Conservation (phyloP, 2,329 filamentous ascomycete genomes). For the Pseudogymnoascus sp. region DNA sequence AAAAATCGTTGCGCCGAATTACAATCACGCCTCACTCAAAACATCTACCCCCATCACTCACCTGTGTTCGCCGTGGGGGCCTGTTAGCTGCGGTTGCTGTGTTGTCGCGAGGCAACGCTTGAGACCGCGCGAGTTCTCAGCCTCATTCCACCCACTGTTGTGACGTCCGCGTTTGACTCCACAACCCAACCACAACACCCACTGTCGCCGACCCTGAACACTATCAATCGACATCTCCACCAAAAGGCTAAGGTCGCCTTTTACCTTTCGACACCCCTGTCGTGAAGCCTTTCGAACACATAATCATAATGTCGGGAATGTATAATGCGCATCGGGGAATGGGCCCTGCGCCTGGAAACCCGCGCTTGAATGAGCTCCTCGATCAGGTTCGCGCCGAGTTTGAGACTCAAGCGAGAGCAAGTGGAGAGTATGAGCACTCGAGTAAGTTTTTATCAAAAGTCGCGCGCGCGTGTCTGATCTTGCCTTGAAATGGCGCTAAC, state of each 20-base stretch:
- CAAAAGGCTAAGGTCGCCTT: background rate
- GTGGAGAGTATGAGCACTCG: slow-evolving; percentile 84
- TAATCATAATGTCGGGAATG: slow-evolving; percentile 53
- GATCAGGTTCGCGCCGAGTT: slow-evolving; percentile 89
- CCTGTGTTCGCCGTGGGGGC: background rate
- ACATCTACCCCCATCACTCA: background rate
- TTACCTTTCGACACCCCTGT: background rate
- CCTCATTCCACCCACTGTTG: background rate
- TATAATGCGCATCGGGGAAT: slow-evolving; percentile 82
- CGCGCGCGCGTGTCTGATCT: background rate
- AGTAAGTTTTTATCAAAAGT: slow-evolving; percentile 52
- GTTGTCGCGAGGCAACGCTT: background rate
- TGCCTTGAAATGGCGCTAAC: background rate
- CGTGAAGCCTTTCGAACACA: background rate
- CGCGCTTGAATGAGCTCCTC: slow-evolving; percentile 79
- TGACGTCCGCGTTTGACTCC: background rate
- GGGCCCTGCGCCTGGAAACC: slow-evolving; percentile 54
- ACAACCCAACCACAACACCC: background rate
- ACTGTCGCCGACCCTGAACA: background rate
- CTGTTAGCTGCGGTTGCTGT: background rate
- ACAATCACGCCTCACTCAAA: background rate
- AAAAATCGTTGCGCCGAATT: background rate
- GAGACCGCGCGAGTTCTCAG: background rate
- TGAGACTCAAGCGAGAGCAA: slow-evolving; percentile 71
- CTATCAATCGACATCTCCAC: background rate